These are phyloP conservation scores for Pittosporum tobira DNA, from an alignment of 129 eudicot genomes.

Conservation along the genomic window DNA sequence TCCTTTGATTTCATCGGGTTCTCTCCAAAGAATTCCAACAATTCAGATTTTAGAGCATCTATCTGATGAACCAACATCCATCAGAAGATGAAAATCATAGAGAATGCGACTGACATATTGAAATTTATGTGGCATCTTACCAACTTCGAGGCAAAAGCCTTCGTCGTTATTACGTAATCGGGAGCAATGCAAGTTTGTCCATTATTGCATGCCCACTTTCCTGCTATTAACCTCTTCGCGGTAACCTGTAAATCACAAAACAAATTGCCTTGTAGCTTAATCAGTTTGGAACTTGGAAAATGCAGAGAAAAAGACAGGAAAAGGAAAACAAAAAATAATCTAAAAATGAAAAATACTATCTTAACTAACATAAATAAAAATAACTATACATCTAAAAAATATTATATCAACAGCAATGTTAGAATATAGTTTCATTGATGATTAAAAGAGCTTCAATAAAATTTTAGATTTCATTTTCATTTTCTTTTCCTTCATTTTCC, in stretches of 20 bases:
- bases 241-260: slow-evolving; percentile 19
- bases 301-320: too few species aligned
- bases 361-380: too few species aligned
- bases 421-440: too few species aligned
- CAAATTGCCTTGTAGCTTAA: background rate
- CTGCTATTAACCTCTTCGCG: slow-evolving; percentile 30
- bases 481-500: too few species aligned
- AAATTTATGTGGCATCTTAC: slow-evolving; percentile 12
- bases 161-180: slow-evolving; percentile 33
- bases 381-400: too few species aligned
- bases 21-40: slow-evolving; percentile 23
- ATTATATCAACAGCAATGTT: too few species aligned
- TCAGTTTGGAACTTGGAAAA: too few species aligned
- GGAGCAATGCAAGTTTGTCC: slow-evolving; percentile 36
- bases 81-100: background rate
- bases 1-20: slow-evolving; percentile 32
- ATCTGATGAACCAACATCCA: slow-evolving; percentile 14
- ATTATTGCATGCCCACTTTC: slow-evolving; percentile 33
- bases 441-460: too few species aligned
- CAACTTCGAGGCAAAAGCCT: slow-evolving; percentile 28
- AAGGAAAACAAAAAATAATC: too few species aligned
- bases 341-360: too few species aligned
- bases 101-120: background rate
- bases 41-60: slow-evolving; percentile 19
- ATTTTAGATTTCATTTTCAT: too few species aligned